Evolutionary conservation across 768 basidiomycete genomes (phyloP).

Genomic region (Boletus fagicola): DNA sequence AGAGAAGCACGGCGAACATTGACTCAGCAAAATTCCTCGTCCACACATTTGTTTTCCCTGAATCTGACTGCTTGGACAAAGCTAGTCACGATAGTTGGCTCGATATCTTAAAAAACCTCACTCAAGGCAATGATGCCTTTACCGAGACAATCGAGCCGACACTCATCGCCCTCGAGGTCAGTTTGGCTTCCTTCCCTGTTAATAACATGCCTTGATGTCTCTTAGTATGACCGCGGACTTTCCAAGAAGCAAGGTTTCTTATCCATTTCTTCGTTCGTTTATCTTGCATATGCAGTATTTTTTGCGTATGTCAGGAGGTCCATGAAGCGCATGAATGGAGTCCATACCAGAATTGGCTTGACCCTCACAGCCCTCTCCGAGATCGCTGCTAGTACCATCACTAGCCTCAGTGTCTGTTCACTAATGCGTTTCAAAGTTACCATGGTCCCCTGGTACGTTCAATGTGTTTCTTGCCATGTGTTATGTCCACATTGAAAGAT

Average conservation of each 20-base stretch:
- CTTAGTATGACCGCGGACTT: constrained; percentile 53
- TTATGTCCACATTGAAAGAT: constrained; percentile 7
- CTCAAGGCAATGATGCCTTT: constrained; percentile 37
- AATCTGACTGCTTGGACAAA: constrained; percentile 64
- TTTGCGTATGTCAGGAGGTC: constrained; percentile 73
- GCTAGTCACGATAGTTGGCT: constrained; percentile 65
- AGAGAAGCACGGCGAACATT: constrained; percentile 49
- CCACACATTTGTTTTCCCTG: constrained; percentile 80
- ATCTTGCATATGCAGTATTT: constrained; percentile 74
- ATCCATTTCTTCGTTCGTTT: constrained; percentile 68
- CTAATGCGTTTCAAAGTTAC: constrained; percentile 85
- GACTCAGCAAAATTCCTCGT: constrained; percentile 71
- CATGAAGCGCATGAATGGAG: constrained; percentile 73
- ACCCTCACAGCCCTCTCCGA: constrained; percentile 93
- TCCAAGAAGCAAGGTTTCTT: constrained; percentile 49
- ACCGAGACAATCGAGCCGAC: constrained; percentile 42
- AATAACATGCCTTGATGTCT: constrained; percentile 9
- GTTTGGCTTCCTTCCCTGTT: constrained; percentile 14
- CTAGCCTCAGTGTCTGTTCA: constrained; percentile 89
- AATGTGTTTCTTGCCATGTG: background rate
- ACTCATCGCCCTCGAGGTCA: constrained; percentile 46
- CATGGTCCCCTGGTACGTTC: constrained; percentile 80
- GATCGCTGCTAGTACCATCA: constrained; percentile 88
- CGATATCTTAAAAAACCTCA: constrained; percentile 47
- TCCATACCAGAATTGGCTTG: constrained; percentile 88